Conservation (phyloP, 805 yeast genomes). For the Metschnikowia vanudenii region DNA sequence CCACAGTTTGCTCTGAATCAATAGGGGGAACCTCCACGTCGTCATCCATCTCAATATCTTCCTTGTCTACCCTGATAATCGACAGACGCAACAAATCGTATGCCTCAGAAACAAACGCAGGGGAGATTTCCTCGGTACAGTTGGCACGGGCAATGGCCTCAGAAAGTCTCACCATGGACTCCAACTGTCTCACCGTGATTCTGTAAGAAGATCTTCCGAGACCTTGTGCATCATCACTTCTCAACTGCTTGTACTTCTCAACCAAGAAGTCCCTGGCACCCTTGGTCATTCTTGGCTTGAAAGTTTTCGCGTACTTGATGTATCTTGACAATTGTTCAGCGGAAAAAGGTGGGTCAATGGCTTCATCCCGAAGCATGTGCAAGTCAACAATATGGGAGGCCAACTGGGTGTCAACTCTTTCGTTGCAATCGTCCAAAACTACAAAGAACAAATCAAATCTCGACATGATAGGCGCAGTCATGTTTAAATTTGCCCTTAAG, state of each 20-base stretch:
- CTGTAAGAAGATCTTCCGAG: constrained; percentile 81
- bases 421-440: constrained; percentile 91
- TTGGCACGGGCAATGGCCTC: constrained; percentile 98
- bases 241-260: constrained; percentile 74
- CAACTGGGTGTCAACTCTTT: constrained; percentile 80
- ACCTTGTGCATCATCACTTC: constrained; percentile 90
- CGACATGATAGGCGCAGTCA: constrained; percentile 99
- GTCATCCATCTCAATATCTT: constrained; percentile 85
- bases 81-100: constrained; percentile 86
- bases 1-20: constrained; percentile 19
- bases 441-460: constrained; percentile 95
- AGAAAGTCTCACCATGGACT: constrained; percentile 85
- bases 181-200: constrained; percentile 95
- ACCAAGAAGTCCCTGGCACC: constrained; percentile 79
- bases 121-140: constrained; percentile 84
- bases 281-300: constrained; percentile 83
- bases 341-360: constrained; percentile 83
- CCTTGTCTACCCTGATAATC: constrained; percentile 90
- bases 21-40: constrained; percentile 39
- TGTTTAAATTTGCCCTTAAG: constrained; percentile 78
- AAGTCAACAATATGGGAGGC: constrained; percentile 91
- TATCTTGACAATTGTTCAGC: constrained; percentile 87
- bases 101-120: constrained; percentile 88
- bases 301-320: constrained; percentile 87
- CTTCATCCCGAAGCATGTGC: constrained; percentile 87